A percentile compares a stretch with the other conserved stretches of the same genome.
Evolutionary conservation across 345 rosid genomes (phyloP).

Genomic region (Physaria fendleri): DNA sequence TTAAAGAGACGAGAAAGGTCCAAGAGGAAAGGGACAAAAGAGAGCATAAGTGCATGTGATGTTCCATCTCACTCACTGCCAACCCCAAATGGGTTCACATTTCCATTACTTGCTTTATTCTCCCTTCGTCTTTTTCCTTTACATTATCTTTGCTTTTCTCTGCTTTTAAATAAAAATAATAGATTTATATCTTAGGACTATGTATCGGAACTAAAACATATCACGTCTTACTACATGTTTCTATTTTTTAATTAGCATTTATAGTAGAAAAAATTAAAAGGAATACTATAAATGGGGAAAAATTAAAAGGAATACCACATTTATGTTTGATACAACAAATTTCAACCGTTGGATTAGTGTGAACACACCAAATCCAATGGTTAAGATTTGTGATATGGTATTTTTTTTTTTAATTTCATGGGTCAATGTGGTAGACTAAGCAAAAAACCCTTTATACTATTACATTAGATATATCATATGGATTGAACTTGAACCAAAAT

Average conservation of each 20-base stretch:
- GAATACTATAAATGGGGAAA: too few relatives aligned
- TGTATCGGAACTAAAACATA: conserved; percentile 13
- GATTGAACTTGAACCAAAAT: neutral
- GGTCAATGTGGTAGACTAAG: too few relatives aligned
- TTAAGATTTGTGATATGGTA: too few relatives aligned
- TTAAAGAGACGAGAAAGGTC: conserved; percentile 43
- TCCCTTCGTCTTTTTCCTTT: conserved; percentile 27
- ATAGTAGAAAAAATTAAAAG: too few relatives aligned
- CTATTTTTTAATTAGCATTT: too few relatives aligned
- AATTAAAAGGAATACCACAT: too few relatives aligned
- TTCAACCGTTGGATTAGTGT: too few relatives aligned
- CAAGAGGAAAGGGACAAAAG: conserved; percentile 66
- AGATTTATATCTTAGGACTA: conserved; percentile 8
- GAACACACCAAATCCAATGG: too few relatives aligned
- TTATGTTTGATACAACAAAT: too few relatives aligned
- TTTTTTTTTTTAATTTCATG: too few relatives aligned
- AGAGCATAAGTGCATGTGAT: conserved; percentile 47
- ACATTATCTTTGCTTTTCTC: conserved; percentile 23
- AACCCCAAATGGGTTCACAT: conserved; percentile 35
- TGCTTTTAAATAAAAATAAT: conserved; percentile 8
- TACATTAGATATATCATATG: too few relatives aligned
- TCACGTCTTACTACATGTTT: conserved; percentile 10
- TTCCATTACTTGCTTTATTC: conserved; percentile 39
- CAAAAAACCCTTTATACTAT: too few relatives aligned
- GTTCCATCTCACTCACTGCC: conserved; percentile 33